Evolutionary conservation across 768 basidiomycete species (phyloP), one percentile per base, ranked within the genome.

Genomic region (Xanthoconium stramineum): DNA sequence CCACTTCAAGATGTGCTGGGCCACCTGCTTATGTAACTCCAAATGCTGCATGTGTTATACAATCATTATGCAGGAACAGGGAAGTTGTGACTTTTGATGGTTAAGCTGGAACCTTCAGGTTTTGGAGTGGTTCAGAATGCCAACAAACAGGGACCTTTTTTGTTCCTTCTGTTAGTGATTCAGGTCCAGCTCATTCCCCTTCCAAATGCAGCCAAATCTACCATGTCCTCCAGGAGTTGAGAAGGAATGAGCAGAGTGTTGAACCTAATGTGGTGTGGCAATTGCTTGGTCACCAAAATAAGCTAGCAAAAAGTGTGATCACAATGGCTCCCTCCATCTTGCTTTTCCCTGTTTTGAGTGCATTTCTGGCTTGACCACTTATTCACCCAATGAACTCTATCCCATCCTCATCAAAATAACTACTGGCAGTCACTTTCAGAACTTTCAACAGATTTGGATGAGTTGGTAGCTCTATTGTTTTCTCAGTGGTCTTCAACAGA

Each of bases 371-470:
- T 37, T 44, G 35, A 36, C 36, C 39, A 38, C 32, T 50, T 40
- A 11, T 58, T 53, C 44, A 20, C n/a, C 24, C 45, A 28, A 28
- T 50, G 12, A 38, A 32, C 17, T 5, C 36, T 17, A 28, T 44
- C 51, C 45, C 14, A n/a, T n/a, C n/a, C n/a, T n/a, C n/a, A 11
- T 32, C 59, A 62, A 55, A 36, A 79, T 79, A 78, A 68, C 68
- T 50, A 55, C 54, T 79, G 78, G 77, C 60, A 71, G 44, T 78
- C 78, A 13, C 62, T 69, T 36, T 54, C 62, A 11, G 70, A 77
- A 62, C 59, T 78, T 47, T 70, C 65, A 19, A 67, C 58, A n/a
- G 76, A 78, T 56, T 59, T 66, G 11, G 58, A 78, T 77, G 47
- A 45, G 76, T 59, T 10, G n/a, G n/a, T n/a, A 30, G 28, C 48